Base-by-base conservation (phyloP, 1,284 basidiomycete genomes). In the Boletus calvinii region DNA sequence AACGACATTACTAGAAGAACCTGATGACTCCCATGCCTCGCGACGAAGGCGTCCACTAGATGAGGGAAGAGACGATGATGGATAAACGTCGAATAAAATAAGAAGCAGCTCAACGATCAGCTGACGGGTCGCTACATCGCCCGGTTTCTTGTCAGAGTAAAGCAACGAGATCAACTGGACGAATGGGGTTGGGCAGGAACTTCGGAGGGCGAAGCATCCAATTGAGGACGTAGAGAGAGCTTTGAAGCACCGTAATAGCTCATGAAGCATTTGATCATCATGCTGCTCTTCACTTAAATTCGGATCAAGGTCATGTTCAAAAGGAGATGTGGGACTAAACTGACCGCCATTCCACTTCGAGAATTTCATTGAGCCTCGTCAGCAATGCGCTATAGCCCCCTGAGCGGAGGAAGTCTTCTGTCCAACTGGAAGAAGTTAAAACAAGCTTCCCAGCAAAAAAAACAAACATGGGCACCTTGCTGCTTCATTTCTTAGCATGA, bases 141-240 rank as follows among this genome's bases (percentile, higher is more conserved):
- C 96, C 0, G 96, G 96, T 67, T 94, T 95, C 76, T 98, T 98
- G 74, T 98, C 95, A 1, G 93, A 95, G 71, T 92, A 98, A 4
- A 99, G 77, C 3, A 99, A 79, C 3, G 83, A 74, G 12, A 94
- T 78, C 9, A 99, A 78, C 54, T 92, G 87, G 1, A 80, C 76
- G 67, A 94, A 98, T 0, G 97, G 97, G 0, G 85, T 83, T 0
- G 95, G 94, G 48, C 87, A 88, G 22, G 84, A 84, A 56, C 82
- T 86, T 11, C 92, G 85, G 3, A 99, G 79, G 1, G 94, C 93
- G 29, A 81, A 81, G 62, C 83, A 90, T 12, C 87, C 89, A 34
- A 94, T 90, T 9, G 87, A 85, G 1, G 95, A 96, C 1, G 94
- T 95, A 0, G 88, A 86, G 1, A 99, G 77, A 0, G 92, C 96